Percentiles rank a stretch among this genome's conserved stretches.
phyloP scores from a whole-genome alignment of 306 rosid genomes.

The Herpetospermum pedunculosum region DNA sequence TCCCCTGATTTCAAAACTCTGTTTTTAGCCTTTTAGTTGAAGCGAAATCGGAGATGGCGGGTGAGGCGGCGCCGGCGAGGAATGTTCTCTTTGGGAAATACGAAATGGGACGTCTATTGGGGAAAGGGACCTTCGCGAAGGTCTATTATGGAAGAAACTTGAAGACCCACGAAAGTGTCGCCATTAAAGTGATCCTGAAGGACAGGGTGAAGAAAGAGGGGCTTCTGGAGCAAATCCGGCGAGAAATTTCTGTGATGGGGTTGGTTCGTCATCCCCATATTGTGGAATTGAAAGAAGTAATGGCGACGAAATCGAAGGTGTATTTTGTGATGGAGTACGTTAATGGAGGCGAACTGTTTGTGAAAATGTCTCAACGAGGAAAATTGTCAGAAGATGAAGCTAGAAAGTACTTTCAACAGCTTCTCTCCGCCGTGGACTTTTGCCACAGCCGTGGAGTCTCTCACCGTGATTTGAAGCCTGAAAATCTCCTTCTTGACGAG shows the following conservation, averaged over 20 bases:
- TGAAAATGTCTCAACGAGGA: conserved; percentile 36
- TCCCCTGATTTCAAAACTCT: not conserved
- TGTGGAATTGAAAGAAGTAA: conserved; percentile 69
- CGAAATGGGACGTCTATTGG: conserved; percentile 62
- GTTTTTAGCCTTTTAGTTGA: not conserved
- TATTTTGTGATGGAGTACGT: conserved; percentile 63
- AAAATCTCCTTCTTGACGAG: conserved; percentile 56
- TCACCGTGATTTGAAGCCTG: conserved; percentile 77
- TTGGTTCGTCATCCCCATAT: conserved; percentile 62
- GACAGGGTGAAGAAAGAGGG: conserved; percentile 54
- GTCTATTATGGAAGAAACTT: conserved; percentile 45
- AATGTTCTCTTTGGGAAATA: conserved; percentile 50
- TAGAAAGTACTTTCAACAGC: conserved; percentile 56
- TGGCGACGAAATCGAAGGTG: conserved; percentile 68
- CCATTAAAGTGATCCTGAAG: conserved; percentile 60
- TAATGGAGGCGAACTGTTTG: conserved; percentile 54
- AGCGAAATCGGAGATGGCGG: not conserved
- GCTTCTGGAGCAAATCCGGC: conserved; percentile 52
- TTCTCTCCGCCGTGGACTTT: conserved; percentile 56
- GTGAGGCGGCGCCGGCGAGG: not conserved
- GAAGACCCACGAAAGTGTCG: conserved; percentile 45
- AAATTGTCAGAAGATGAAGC: conserved; percentile 49
- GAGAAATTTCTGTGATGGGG: conserved; percentile 66
- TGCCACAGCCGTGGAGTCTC: conserved; percentile 81
- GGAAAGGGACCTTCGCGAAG: conserved; percentile 77